phyloP scores from a whole-genome alignment of 305 asterid genomes.

The Solanum hybrid region DNA sequence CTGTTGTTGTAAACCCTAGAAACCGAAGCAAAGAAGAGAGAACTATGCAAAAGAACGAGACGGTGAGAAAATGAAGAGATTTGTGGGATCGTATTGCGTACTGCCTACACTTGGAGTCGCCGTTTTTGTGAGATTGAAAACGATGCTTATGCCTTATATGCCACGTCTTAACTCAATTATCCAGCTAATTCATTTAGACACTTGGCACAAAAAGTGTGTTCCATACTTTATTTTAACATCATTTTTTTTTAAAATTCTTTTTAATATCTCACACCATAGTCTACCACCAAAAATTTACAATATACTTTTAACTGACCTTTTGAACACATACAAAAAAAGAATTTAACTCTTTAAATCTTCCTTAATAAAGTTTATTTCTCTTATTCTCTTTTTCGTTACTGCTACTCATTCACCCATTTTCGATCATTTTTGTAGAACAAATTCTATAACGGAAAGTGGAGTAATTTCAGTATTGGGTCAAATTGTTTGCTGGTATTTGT shows the following conservation, averaged over 20 bases:
- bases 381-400: not conserved
- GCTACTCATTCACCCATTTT: not conserved
- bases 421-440: slow-evolving; percentile 20
- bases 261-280: not conserved
- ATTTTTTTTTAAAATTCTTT: no score
- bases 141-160: not conserved
- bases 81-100: not conserved
- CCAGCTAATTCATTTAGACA: not conserved
- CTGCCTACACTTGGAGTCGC: not conserved
- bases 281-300: not conserved
- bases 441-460: slow-evolving; percentile 48
- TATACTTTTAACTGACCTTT: not conserved
- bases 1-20: no score
- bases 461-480: slow-evolving; percentile 67
- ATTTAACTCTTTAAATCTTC: not conserved
- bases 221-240: not conserved
- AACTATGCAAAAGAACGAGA: not conserved
- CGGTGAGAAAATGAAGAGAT: not conserved
- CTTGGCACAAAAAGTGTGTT: no score
- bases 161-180: not conserved
- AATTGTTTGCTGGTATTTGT: slow-evolving; percentile 46
- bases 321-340: not conserved
- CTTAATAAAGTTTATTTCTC: not conserved
- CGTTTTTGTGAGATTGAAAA: not conserved
- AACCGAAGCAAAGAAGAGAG: not conserved